Evolutionary conservation across 148 eudicot genomes (phyloP).

Genomic region (Fagopyrum homotropicum): DNA sequence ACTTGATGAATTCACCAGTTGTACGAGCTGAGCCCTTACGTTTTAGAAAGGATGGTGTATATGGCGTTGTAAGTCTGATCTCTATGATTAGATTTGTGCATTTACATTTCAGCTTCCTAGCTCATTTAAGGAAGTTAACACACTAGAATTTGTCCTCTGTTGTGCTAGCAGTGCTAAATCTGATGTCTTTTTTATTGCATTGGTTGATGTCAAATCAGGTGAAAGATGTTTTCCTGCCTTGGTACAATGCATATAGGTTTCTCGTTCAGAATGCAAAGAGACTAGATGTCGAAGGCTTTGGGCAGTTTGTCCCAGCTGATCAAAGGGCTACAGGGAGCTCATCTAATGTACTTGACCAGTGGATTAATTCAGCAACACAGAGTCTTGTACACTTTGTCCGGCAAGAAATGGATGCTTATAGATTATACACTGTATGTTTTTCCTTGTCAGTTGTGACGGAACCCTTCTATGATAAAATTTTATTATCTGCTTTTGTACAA

Average conservation of each 20-base stretch:
- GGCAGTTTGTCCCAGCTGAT: constrained; percentile 58
- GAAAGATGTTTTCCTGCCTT: constrained; percentile 91
- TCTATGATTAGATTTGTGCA: background rate
- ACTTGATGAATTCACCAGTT: constrained; percentile 91
- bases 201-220: constrained; percentile 38
- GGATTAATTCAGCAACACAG: constrained; percentile 96
- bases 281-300: constrained; percentile 82
- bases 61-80: constrained; percentile 54
- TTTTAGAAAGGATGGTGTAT: constrained; percentile 90
- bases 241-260: constrained; percentile 99
- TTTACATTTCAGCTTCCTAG: background rate
- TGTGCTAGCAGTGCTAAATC: background rate
- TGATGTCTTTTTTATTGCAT: constrained; percentile 9
- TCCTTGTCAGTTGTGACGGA: background rate
- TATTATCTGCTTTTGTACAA: no score
- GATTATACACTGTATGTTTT: constrained; percentile 71
- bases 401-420: constrained; percentile 93
- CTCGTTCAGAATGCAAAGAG: constrained; percentile 96
- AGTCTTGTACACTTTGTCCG: constrained; percentile 89
- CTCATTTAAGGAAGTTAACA: background rate
- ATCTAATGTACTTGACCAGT: constrained; percentile 94
- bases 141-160: background rate
- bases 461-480: no score
- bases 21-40: constrained; percentile 98
- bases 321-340: constrained; percentile 47